These are phyloP conservation scores for Solanum tarijense DNA, from an alignment of 257 asterid species.

Conservation along the genomic window DNA sequence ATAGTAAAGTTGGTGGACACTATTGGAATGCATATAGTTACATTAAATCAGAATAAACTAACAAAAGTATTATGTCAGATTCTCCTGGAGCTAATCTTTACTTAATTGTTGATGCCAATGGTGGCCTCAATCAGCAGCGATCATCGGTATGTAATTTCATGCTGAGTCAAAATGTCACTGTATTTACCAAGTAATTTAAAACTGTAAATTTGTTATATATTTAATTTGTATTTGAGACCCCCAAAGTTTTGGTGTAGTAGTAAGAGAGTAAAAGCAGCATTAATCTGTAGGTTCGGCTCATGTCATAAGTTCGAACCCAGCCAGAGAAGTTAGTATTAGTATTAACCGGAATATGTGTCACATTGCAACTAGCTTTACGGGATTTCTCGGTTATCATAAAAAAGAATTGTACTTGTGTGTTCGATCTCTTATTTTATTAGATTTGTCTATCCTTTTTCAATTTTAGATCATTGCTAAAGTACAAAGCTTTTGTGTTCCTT, in stretches of 20 bases:
- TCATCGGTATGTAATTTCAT: conserved; percentile 51
- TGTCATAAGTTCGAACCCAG: background rate
- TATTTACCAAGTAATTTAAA: background rate
- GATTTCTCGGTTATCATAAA: no score
- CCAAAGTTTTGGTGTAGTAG: background rate
- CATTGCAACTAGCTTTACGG: no score
- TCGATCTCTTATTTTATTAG: background rate
- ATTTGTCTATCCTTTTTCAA: background rate
- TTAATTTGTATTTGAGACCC: background rate
- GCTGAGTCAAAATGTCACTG: background rate
- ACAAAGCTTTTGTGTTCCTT: background rate
- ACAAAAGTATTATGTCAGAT: conserved; percentile 12
- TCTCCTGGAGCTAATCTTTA: conserved; percentile 27
- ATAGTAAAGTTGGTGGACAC: background rate
- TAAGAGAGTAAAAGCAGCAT: background rate
- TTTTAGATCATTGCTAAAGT: background rate
- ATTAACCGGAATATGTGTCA: background rate
- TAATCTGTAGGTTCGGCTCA: background rate
- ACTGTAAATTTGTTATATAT: background rate
- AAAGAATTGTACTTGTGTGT: no score
- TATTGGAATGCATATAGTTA: background rate
- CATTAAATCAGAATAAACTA: background rate
- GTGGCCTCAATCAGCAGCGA: conserved; percentile 89
- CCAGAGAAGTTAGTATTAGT: background rate
- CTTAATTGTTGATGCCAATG: conserved; percentile 75